Base-by-base conservation (phyloP, 2,329 filamentous ascomycete genomes). In the Lachnum nothofagi region DNA sequence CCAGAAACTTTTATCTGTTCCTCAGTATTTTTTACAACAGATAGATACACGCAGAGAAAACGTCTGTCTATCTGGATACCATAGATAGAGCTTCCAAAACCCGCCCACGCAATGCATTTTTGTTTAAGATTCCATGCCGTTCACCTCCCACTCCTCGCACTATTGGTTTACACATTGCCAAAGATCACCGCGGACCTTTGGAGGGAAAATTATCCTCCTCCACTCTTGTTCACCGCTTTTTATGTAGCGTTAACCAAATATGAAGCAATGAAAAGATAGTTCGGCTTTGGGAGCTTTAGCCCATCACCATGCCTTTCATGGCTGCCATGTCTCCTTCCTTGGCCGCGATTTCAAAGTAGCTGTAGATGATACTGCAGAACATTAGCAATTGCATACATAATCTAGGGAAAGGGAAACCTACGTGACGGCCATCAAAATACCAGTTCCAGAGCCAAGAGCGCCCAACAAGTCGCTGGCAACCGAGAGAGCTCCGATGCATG, bases 301-400 rank as follows among this genome's bases (percentile, higher is more conserved):
- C 81, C 81, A 85, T 83, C 56, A 85, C 77, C 79, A 85, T 83
- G 49, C 82, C 82, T 71, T 84, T 83, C 79, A 85, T 82, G 60
- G 89, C 88, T 53, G 84, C 80, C 71, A 97, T 85, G 69, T 98
- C 93, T 63, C 93, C 93, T 73, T 98, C 93, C 75, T 96, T 96
- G 65, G 94, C 94, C 20, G 93, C 93, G 65, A 98, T 98, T 72
- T 98, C 93, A 65, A 98, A 98, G 77, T 98, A 98, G 58, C 91
- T 89, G 72, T 98, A 98, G 72, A 98, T 98, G 69, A 98, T 98
- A 54, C 89, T 94, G 61, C 14, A 14, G 14, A 10, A 1, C n/a
- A 46, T 69, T 55, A 70, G 63, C 68, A 72, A 53, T 57, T 55
- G 44, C 20, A 6, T 44, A 5, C 41, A 35, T 22, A 9, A 46